Evolutionary conservation across 768 basidiomycete genomes (phyloP), one percentile per base, ranked within the genome.

Genomic region (Termitomyces sp.): DNA sequence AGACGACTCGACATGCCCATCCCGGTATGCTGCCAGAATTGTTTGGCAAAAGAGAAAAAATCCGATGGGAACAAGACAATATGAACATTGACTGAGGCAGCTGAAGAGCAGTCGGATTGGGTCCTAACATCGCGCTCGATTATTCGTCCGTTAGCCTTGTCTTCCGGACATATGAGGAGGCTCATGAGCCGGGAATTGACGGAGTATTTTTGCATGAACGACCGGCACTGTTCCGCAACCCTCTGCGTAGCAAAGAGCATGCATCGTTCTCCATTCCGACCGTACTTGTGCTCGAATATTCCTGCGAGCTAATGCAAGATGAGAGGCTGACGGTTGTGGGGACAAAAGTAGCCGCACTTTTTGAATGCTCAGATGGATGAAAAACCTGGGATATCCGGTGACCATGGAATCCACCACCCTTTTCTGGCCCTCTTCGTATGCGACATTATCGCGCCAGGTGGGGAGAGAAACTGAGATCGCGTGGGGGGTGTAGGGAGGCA

Each of bases 1-100:
- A 88, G 71, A 7, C 96, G 85, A 57, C 90, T 93, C 3, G 90
- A 93, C 40, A 99, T 85, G 1, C 95, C 94, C 56, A 88, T 73
- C 0, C 96, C 96, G 0, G 88, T 84, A 67, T 98, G 96, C 62
- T 98, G 95, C 96, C 96, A 98, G 70, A 95, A 98, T 68, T 93
- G 80, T 66, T 90, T 96, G 8, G 91, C 93, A 7, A 87, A 67
- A 9, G 78, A 64, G 62, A 79, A 85, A 3, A 79, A 68, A 4
- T 82, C 77, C 2, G 72, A 68, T 6, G 86, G 83, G 66, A 94
- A 91, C 15, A 99, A 71, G 1, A 86, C 85, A 60, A 95, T 89
- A 67, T 96, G 87, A 1, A 99, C 77, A 55, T 90, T 84, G 38
- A 81, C 71, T 58, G 78, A 72, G 45, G 65, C 56, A 46, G 64